phyloP scores from a whole-genome alignment of 345 rosid species.

The Eucalyptus sideroxylon region DNA sequence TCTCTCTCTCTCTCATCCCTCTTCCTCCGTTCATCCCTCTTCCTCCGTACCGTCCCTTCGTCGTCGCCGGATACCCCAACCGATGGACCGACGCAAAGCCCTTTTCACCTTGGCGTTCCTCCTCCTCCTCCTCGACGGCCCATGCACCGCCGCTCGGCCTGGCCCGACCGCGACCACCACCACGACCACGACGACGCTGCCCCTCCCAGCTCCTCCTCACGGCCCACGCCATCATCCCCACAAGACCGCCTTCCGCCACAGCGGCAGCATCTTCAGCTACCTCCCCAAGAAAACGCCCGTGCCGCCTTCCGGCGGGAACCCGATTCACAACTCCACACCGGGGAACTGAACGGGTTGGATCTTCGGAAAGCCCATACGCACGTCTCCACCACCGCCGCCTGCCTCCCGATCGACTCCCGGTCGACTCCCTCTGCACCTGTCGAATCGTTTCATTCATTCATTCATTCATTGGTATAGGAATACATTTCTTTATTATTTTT shows the following conservation, averaged over 20 bases:
- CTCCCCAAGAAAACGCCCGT: neutral
- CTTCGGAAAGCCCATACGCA: neutral
- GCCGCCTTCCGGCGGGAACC: neutral
- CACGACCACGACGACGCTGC: neutral
- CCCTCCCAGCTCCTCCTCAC: neutral
- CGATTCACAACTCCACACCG: neutral
- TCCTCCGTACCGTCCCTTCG: no score
- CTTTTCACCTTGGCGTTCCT: accelerated
- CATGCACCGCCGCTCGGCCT: no score
- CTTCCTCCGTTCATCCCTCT: no score
- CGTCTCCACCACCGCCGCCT: neutral
- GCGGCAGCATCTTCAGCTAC: neutral
- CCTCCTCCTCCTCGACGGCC: accelerated
- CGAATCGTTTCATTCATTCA: neutral
- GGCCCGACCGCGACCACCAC: neutral
- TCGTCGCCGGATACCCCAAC: no score
- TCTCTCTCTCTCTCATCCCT: no score
- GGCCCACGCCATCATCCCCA: neutral
- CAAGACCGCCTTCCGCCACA: neutral
- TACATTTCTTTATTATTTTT: neutral
- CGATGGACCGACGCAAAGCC: no score
- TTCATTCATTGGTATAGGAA: neutral
- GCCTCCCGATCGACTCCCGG: neutral
- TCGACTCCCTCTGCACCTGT: neutral
- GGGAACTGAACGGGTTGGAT: neutral